Percentiles rank a stretch among this genome's conserved stretches.
phyloP scores from a whole-genome alignment of 2,329 filamentous ascomycete genomes.

The Neopestalotiopsis rosae region DNA sequence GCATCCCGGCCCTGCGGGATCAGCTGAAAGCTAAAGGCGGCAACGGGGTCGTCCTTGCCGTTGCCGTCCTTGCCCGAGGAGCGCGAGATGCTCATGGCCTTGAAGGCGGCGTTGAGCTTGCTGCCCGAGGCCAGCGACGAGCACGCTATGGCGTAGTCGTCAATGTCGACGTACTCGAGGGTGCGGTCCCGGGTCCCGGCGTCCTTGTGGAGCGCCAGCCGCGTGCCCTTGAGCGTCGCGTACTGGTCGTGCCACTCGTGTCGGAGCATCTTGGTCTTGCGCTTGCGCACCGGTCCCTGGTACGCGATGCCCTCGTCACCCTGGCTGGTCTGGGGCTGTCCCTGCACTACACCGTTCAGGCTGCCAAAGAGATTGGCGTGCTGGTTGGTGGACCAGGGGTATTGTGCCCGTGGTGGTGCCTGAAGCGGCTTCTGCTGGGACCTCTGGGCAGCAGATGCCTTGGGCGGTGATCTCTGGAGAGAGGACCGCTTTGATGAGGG shows the following conservation, averaged over 20 bases:
- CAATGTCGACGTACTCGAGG: conserved; percentile 83
- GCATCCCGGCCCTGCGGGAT: conserved; percentile 71
- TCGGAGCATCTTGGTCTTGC: conserved; percentile 84
- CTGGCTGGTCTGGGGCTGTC: conserved; percentile 15
- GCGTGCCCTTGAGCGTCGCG: conserved; percentile 81
- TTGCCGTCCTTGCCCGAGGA: conserved; percentile 46
- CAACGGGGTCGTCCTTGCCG: conserved; percentile 54
- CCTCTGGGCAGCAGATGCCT: conserved; percentile 31
- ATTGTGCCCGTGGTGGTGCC: conserved; percentile 59
- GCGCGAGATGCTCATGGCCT: conserved; percentile 70
- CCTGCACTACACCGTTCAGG: conserved; percentile 31
- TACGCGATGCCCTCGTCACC: conserved; percentile 65
- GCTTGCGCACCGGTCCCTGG: conserved; percentile 92
- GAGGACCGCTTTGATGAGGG: conserved; percentile 38
- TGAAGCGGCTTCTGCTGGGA: conserved; percentile 48
- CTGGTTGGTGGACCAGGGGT: conserved; percentile 61
- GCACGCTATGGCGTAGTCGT: conserved; percentile 88
- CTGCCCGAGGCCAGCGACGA: conserved; percentile 71
- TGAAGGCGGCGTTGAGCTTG: conserved; percentile 88
- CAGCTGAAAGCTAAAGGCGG: conserved; percentile 84
- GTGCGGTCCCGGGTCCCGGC: conserved; percentile 53
- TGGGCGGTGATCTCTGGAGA: conserved; percentile 36
- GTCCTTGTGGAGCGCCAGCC: conserved; percentile 78
- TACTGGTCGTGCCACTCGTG: conserved; percentile 95
- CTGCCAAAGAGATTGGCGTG: conserved; percentile 35